A percentile compares a stretch with the other conserved stretches of the same genome.
These are phyloP conservation scores for Suhomyces sp. DNA, from an alignment of 805 yeast species.

Conservation along the genomic window DNA sequence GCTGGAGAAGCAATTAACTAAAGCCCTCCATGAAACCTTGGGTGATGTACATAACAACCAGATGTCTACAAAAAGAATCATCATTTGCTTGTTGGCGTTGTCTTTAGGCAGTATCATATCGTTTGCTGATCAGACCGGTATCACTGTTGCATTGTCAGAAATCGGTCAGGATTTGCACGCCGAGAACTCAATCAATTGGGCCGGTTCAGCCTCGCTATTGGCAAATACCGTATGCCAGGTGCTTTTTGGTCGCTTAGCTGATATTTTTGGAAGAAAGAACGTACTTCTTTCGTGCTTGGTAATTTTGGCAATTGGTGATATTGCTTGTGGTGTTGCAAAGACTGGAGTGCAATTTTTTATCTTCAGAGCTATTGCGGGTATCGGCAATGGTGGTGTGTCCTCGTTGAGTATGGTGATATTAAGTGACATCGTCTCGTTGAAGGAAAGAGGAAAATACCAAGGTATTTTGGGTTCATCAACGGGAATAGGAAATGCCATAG, in stretches of 20 bases:
- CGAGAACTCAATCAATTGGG: constrained; percentile 52
- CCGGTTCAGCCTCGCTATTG: constrained; percentile 51
- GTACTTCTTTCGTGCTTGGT: constrained; percentile 39
- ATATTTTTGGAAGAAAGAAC: constrained; percentile 51
- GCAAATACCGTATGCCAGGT: constrained; percentile 53
- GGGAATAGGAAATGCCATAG: constrained; percentile 52
- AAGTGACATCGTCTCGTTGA: constrained; percentile 52
- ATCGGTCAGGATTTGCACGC: constrained; percentile 49
- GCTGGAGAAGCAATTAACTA: not conserved
- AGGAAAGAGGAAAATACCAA: constrained; percentile 55
- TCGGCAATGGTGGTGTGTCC: constrained; percentile 54
- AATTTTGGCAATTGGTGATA: constrained; percentile 42
- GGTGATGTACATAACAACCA: constrained; percentile 44
- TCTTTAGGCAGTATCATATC: constrained; percentile 40
- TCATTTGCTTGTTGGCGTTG: constrained; percentile 36
- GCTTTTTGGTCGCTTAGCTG: constrained; percentile 52
- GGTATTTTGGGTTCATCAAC: constrained; percentile 52
- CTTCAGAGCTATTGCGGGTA: constrained; percentile 54
- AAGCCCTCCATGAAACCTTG: constrained; percentile 9
- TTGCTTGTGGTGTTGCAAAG: constrained; percentile 51
- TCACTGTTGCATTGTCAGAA: constrained; percentile 46
- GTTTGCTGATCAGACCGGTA: constrained; percentile 50
- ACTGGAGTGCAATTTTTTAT: constrained; percentile 48
- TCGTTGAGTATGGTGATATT: constrained; percentile 51
- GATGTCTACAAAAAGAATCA: constrained; percentile 35